Percentiles rank a stretch among this genome's conserved stretches.
Conservation (phyloP, 768 basidiomycete genomes). For the Tulasnella sp. region DNA sequence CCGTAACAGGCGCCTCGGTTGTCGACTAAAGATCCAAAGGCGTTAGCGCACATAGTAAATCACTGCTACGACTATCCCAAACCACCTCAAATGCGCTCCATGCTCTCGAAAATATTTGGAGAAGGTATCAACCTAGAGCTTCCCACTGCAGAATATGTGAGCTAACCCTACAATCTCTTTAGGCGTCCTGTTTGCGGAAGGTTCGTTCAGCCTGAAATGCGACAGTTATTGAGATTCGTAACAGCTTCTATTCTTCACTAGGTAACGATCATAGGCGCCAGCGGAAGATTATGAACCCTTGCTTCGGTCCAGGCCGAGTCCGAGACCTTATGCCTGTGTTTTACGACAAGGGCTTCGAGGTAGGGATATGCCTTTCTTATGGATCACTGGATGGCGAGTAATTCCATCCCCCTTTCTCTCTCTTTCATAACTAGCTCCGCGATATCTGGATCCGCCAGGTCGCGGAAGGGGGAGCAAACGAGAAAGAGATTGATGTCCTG, state of each 20-base stretch:
- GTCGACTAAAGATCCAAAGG: slow-evolving; percentile 27
- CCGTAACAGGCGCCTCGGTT: slow-evolving; percentile 19
- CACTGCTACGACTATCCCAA: slow-evolving; percentile 32
- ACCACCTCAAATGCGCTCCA: background rate
- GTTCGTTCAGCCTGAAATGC: background rate
- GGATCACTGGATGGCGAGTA: background rate
- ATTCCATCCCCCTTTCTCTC: background rate
- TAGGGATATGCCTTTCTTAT: slow-evolving; percentile 37
- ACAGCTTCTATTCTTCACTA: background rate
- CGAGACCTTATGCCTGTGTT: slow-evolving; percentile 62
- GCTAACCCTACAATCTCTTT: background rate
- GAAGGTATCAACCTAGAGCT: background rate
- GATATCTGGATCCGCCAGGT: slow-evolving; percentile 19
- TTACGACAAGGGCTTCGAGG: slow-evolving; percentile 58
- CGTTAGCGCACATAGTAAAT: slow-evolving; percentile 18
- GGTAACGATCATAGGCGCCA: slow-evolving; percentile 30
- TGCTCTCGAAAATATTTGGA: slow-evolving; percentile 19
- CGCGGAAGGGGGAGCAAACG: background rate
- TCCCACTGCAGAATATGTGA: background rate
- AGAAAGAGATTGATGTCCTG: slow-evolving; percentile 10
- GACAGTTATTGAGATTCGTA: background rate
- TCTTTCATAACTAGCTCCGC: slow-evolving; percentile 17
- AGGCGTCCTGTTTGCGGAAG: slow-evolving; percentile 33
- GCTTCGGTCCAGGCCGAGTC: slow-evolving; percentile 64
- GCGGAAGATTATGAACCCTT: slow-evolving; percentile 52